Conservation (phyloP, 495 filamentous ascomycete genomes). For the Aspergillus panamensis region DNA sequence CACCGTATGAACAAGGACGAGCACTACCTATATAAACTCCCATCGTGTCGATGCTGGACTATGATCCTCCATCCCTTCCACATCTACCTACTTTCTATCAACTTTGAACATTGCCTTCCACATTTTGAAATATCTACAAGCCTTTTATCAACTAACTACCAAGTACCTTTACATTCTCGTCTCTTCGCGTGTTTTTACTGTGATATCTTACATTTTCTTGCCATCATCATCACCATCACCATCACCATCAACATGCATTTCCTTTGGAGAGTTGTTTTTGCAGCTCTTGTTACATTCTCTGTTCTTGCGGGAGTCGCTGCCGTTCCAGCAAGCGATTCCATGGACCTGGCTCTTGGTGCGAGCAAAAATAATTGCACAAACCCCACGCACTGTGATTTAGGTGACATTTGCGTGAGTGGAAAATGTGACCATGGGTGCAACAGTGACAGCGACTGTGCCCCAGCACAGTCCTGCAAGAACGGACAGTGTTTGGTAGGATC, state of each 20-base stretch:
- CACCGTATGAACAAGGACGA: no score
- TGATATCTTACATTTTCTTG: not conserved
- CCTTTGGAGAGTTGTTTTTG: not conserved
- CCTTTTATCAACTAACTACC: no score
- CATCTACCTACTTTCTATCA: no score
- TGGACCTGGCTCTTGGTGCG: not conserved
- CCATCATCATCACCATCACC: not conserved
- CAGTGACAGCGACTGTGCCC: conserved; percentile 6
- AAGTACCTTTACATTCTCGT: not conserved
- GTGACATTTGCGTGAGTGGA: no score
- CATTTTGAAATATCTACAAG: no score
- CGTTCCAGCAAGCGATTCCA: not conserved
- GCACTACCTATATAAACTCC: no score
- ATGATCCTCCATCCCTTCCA: no score
- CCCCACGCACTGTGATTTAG: no score
- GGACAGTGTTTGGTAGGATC: not conserved
- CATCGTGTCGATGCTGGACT: no score
- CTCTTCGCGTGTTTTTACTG: not conserved
- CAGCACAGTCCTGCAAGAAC: conserved; percentile 8
- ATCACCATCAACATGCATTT: conserved; percentile 5
- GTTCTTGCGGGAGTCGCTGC: not conserved
- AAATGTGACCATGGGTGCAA: not conserved
- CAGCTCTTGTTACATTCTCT: conserved; percentile 1
- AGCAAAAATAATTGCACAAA: no score
- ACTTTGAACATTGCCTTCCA: no score